Evolutionary conservation across 305 asterid genomes (phyloP).

Genomic region (Solanum aculeatissimum): DNA sequence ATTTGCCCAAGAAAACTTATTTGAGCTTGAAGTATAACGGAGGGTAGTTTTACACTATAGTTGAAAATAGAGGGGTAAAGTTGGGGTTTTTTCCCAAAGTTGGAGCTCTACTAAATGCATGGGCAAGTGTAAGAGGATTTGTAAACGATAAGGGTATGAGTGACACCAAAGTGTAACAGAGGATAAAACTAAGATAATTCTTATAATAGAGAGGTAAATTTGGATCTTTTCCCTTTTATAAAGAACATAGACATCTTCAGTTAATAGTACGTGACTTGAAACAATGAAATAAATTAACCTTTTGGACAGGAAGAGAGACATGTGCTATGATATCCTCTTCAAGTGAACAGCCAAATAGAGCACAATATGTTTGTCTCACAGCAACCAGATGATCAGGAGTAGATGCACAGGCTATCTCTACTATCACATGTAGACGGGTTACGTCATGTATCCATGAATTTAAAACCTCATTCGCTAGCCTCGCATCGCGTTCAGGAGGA

Average conservation of each 20-base stretch:
- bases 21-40: background rate
- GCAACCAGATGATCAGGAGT: conserved; percentile 64
- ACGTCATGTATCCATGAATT: conserved; percentile 3
- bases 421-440: conserved; percentile 42
- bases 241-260: background rate
- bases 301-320: conserved; percentile 46
- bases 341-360: conserved; percentile 45
- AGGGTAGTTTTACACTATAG: background rate
- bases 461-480: conserved; percentile 52
- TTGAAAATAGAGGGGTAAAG: background rate
- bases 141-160: background rate
- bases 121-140: background rate
- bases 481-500: conserved; percentile 72
- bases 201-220: background rate
- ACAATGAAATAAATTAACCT: conserved; percentile 23
- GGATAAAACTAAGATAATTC: background rate
- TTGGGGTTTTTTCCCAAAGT: background rate
- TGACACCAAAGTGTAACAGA: background rate
- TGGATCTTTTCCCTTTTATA: background rate
- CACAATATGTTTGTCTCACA: conserved; percentile 50
- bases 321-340: conserved; percentile 59
- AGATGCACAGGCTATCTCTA: conserved; percentile 67
- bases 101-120: background rate
- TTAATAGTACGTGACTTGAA: background rate
- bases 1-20: background rate